phyloP scores from a whole-genome alignment of 768 basidiomycete species.

The Mycena filopes region DNA sequence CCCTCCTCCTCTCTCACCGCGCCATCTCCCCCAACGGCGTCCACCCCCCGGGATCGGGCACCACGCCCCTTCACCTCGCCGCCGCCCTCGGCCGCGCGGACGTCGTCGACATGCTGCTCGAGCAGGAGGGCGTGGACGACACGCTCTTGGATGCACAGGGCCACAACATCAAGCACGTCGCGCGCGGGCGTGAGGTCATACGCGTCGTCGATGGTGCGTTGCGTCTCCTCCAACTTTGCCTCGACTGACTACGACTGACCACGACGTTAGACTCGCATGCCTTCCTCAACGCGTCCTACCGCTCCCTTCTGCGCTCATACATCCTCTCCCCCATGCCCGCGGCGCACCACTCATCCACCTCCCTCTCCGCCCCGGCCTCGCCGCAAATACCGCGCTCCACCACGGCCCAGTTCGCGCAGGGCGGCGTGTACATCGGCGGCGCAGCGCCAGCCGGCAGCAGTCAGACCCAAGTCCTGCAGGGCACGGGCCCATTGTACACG shows the following conservation, averaged over 20 bases:
- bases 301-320: conserved; percentile 78
- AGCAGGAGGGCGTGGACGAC: conserved; percentile 85
- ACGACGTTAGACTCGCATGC: conserved; percentile 73
- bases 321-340: conserved; percentile 64
- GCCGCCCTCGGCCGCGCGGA: conserved; percentile 79
- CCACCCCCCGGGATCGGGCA: conserved; percentile 79
- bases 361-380: neutral
- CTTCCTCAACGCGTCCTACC: conserved; percentile 78
- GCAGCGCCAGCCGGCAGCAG: too few species aligned
- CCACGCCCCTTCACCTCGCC: conserved; percentile 75
- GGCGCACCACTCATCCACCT: conserved; percentile 13
- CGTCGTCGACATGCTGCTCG: conserved; percentile 78
- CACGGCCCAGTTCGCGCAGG: too few species aligned
- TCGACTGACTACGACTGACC: neutral
- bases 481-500: neutral
- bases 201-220: conserved; percentile 75
- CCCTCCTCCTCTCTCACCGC: conserved; percentile 74
- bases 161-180: conserved; percentile 76
- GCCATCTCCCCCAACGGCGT: conserved; percentile 84
- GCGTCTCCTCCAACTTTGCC: neutral
- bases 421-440: too few species aligned
- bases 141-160: conserved; percentile 75
- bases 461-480: too few species aligned
- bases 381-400: neutral
- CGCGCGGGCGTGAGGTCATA: conserved; percentile 71